Base-by-base conservation (phyloP, 306 rosid genomes). In the Comarum palustre region DNA sequence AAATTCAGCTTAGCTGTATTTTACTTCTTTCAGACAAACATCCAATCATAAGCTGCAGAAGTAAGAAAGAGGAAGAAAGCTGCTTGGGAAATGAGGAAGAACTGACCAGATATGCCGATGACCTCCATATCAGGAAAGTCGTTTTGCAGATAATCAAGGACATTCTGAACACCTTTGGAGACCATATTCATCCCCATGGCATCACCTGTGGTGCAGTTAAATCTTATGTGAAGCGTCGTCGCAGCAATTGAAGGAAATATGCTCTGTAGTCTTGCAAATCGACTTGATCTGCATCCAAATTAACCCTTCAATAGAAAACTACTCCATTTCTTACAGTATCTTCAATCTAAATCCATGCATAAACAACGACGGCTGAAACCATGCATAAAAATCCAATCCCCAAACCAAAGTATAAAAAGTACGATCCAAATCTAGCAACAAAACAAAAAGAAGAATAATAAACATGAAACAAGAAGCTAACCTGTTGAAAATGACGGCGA, bases 81-180 rank as follows among this genome's bases (percentile, higher is more conserved):
- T n/a, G n/a, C n/a, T n/a, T n/a, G n/a, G 10, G 14, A 52, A 20
- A 52, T 2, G 27, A 24, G 8, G 7, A 57, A 25, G 63, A 57
- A 57, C 63, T 22, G 17, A 57, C 63, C 63, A 57, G 95, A 89
- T 54, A 89, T 82, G 82, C 95, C 91, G 67, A 89, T 89, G 48
- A 89, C 84, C 50, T 89, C 95, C 95, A 89, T 89, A 83, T 89
- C 95, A 47, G 90, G 87, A 68, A 89, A 87, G 31, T 87, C 87
- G 17, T 57, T 57, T 27, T 57, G 32, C 34, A 57, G 36, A 25
- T 10, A 57, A 57, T 57, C 36, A 12, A 57, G 63, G 3, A 57
- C 63, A 27, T 57, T 57, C 36, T 57, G 63, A 57, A 57, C 63
- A 34, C 63, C 63, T 25, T 57, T 57, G 63, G 63, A 57, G 17